Base-by-base conservation (phyloP, 495 filamentous ascomycete genomes). In the Poronia punctata region DNA sequence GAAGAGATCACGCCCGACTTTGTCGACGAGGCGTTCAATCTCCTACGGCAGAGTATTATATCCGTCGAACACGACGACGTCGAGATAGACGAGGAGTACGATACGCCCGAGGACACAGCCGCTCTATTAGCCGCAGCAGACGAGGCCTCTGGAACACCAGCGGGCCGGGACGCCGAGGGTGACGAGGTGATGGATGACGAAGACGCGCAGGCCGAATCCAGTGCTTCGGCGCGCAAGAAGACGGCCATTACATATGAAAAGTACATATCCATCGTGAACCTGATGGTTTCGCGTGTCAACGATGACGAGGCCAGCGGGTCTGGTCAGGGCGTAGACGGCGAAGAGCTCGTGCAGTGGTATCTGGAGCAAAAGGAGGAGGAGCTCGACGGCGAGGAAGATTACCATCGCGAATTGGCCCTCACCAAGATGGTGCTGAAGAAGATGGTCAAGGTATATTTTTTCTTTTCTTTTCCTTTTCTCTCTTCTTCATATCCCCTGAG, bases 31-130 rank as follows among this genome's bases (percentile, higher is more conserved):
- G 92, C 88, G 2, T 95, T 80, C 55, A 83, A 89, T 35, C 74
- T 99, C 5, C 72, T 99, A 4, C 67, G 86, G 21, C 88, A 95
- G 64, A 88, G 83, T 62, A 97, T 99, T 57, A 95, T 99, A 50
- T 89, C 84, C 11, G 90, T 99, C 12, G 93, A 99, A 61, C 92
- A 95, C 52, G 92, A 99, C 50, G 92, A 99, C 48, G 82, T 99
- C 10, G 92, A 97, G 57, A 84, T 99, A 24, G 89, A 96, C 10
- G 90, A 95, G 19, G 83, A 84, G 16, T 79, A 84, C 6, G 71
- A 75, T 10, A 59, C 43, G 6, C 40, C 52, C 23, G 52, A 70
- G 40, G 61, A 66, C 38, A 50, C 60, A 20, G 55, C 51, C 2
- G 49, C 44, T 29, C 56, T 67, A 9, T 43, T 54, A 9, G 52